A percentile compares a stretch with the other conserved stretches of the same genome.
Conservation (phyloP, 1,284 basidiomycete genomes). For the Puccinia horiana region DNA sequence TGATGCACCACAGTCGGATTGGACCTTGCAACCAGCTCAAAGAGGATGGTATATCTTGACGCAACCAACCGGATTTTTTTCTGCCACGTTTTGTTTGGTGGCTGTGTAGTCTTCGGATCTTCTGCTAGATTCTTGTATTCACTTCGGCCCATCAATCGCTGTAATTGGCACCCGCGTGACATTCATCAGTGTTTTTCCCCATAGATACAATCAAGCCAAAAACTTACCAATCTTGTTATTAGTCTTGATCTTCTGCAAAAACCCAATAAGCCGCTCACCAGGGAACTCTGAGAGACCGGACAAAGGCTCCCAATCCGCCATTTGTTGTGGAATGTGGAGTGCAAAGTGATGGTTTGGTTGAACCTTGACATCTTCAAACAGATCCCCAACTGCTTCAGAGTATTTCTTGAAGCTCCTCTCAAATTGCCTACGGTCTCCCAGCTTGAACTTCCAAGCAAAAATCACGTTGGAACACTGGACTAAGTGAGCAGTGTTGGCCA, state of each 20-base stretch:
- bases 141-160: neutral
- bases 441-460: neutral
- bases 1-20: neutral
- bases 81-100: neutral
- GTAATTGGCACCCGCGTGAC: slow-evolving; percentile 4
- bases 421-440: neutral
- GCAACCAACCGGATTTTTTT: neutral
- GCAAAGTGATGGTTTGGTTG: slow-evolving; percentile 42
- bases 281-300: neutral
- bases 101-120: neutral
- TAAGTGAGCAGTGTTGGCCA: slow-evolving; percentile 12
- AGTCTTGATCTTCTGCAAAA: slow-evolving; percentile 42
- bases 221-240: slow-evolving; percentile 36
- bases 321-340: slow-evolving; percentile 38
- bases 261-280: slow-evolving; percentile 24
- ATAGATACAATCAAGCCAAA: neutral
- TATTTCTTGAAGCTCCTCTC: neutral
- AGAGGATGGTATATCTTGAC: neutral
- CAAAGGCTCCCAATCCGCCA: slow-evolving; percentile 22
- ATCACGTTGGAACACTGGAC: slow-evolving; percentile 13
- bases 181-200: neutral
- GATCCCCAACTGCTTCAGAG: neutral
- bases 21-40: neutral
- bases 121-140: neutral
- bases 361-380: slow-evolving; percentile 10